Evolutionary conservation across 257 asterid species (phyloP).

Genomic region (Marsdenia floribunda): DNA sequence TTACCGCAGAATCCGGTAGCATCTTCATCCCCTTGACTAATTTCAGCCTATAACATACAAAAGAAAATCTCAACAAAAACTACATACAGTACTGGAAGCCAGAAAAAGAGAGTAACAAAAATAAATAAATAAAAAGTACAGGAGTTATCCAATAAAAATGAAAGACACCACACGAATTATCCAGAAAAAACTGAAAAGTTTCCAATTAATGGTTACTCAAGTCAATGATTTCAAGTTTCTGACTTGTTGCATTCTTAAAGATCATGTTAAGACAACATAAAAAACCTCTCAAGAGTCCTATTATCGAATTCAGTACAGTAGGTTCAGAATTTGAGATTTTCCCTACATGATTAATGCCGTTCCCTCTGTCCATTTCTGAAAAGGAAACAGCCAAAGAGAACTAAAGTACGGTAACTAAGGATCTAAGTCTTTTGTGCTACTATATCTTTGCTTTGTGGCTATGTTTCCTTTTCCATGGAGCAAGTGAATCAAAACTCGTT

Average conservation of each 20-base stretch:
- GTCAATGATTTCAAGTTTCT: background rate
- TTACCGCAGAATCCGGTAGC: conserved; percentile 39
- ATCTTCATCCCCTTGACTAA: conserved; percentile 29
- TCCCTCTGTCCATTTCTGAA: background rate
- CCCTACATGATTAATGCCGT: background rate
- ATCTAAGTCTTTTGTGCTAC: background rate
- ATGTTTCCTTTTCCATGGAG: background rate
- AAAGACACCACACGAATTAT: background rate
- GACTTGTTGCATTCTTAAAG: background rate
- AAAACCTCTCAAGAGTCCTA: background rate
- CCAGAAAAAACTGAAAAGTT: background rate
- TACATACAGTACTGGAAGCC: background rate
- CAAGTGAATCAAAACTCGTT: background rate
- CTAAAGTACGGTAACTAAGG: too few relatives aligned
- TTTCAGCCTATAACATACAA: conserved; percentile 37
- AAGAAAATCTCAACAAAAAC: background rate
- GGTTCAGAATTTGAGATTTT: background rate
- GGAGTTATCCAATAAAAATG: background rate
- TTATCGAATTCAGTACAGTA: background rate
- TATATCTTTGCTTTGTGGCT: background rate
- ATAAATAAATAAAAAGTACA: background rate
- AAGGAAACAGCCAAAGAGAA: background rate
- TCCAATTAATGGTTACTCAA: background rate
- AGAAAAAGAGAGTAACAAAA: too few relatives aligned
- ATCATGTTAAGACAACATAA: background rate